Evolutionary conservation across 2,329 filamentous ascomycete genomes (phyloP).

Genomic region (Pestalotiopsis sp.): DNA sequence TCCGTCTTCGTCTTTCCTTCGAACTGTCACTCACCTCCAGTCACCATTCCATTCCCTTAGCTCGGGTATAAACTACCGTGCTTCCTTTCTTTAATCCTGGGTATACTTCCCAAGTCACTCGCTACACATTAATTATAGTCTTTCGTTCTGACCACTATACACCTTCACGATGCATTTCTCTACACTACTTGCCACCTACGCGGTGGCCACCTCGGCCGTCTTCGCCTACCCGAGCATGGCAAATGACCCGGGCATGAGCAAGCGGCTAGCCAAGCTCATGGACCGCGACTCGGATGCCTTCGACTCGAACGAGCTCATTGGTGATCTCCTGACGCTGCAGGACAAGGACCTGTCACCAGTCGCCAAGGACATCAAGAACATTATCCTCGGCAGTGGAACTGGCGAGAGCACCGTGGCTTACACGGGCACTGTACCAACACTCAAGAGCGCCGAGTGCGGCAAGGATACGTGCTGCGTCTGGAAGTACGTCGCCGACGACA

Average conservation of each 20-base stretch:
- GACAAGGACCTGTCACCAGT: constrained; percentile 35
- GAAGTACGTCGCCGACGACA: constrained; percentile 45
- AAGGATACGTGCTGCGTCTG: constrained; percentile 48
- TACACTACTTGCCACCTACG: background rate
- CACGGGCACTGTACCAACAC: constrained; percentile 18
- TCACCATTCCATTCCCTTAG: background rate
- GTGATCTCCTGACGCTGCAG: constrained; percentile 38
- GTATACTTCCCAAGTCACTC: background rate
- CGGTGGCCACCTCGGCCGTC: constrained; percentile 7
- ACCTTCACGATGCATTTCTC: background rate
- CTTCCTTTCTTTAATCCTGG: background rate
- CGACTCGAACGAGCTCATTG: constrained; percentile 33
- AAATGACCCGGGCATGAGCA: constrained; percentile 9
- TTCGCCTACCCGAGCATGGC: constrained; percentile 17
- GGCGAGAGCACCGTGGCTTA: constrained; percentile 25
- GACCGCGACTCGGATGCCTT: constrained; percentile 9
- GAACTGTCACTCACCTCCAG: background rate
- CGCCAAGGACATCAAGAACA: constrained; percentile 40
- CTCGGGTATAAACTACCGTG: background rate
- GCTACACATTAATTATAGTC: background rate
- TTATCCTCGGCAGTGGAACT: constrained; percentile 35
- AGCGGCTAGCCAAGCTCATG: constrained; percentile 3
- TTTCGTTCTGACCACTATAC: background rate
- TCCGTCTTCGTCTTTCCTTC: background rate
- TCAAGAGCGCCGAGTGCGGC: constrained; percentile 31